Percentiles rank a stretch among this genome's conserved stretches.
Evolutionary conservation across 2,329 filamentous ascomycete genomes (phyloP).

Genomic region (Colletotrichum noveboracense): DNA sequence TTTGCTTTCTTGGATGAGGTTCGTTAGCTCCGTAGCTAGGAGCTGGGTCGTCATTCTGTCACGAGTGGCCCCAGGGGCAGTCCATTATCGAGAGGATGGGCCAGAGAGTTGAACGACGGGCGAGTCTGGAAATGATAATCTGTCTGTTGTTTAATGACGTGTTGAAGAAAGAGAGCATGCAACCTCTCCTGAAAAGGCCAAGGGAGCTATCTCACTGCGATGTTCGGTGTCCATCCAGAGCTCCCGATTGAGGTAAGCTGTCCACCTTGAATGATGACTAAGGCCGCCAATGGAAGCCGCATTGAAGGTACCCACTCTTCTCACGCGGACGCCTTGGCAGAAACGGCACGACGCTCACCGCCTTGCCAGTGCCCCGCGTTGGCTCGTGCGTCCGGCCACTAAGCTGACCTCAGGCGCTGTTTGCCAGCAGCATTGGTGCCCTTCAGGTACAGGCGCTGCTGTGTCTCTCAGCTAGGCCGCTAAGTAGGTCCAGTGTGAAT

Average conservation of each 20-base stretch:
- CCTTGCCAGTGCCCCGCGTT: slow-evolving; percentile 10
- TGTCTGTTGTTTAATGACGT: background rate
- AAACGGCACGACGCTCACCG: background rate
- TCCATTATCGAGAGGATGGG: slow-evolving; percentile 5
- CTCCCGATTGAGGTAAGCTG: slow-evolving; percentile 20
- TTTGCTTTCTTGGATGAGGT: slow-evolving; percentile 94
- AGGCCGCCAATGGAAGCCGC: background rate
- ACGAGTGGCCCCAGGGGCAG: slow-evolving; percentile 4
- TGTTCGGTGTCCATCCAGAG: slow-evolving; percentile 4
- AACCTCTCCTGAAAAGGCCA: background rate
- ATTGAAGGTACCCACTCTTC: background rate
- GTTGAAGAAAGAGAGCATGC: background rate
- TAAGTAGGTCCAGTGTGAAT: background rate
- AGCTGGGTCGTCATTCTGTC: slow-evolving; percentile 88
- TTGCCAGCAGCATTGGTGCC: background rate
- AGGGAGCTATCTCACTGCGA: slow-evolving; percentile 10
- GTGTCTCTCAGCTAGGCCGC: background rate
- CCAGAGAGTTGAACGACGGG: background rate
- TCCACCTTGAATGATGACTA: slow-evolving; percentile 23
- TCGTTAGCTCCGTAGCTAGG: slow-evolving; percentile 84
- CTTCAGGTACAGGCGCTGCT: background rate
- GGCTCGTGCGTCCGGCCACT: background rate
- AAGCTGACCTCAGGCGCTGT: background rate
- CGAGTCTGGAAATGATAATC: background rate
- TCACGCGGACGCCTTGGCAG: background rate